Conservation (phyloP, 2,329 filamentous ascomycete species). For the Monosporascus sp. region DNA sequence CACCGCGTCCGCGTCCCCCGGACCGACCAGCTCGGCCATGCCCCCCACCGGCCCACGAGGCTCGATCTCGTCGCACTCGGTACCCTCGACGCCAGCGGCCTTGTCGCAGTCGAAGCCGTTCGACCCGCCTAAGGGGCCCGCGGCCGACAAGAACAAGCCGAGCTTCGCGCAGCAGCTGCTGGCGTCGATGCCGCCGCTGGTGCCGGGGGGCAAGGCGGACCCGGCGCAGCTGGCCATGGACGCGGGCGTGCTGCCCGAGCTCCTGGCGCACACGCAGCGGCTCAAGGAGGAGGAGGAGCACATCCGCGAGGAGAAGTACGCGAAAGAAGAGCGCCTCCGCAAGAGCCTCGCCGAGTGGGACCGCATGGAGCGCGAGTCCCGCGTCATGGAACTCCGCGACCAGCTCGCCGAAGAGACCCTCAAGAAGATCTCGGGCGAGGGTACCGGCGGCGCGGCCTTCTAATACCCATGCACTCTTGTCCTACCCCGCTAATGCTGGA, state of each 20-base stretch:
- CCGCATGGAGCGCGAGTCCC: conserved; percentile 47
- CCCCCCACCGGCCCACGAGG: conserved; percentile 25
- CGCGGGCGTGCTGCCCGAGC: conserved; percentile 45
- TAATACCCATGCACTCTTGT: conserved; percentile 17
- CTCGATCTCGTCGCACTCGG: conserved; percentile 24
- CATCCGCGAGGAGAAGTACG: conserved; percentile 45
- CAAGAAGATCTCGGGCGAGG: conserved; percentile 52
- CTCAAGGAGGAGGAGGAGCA: conserved; percentile 55
- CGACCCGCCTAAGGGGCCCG: conserved; percentile 52
- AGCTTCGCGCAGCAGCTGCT: conserved; percentile 49
- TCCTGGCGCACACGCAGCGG: conserved; percentile 48
- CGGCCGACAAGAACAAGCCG: conserved; percentile 29
- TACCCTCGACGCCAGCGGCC: conserved; percentile 31
- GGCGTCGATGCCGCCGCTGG: conserved; percentile 42
- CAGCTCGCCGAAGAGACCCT: conserved; percentile 52
- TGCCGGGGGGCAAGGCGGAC: conserved; percentile 52
- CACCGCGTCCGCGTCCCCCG: conserved; percentile 30
- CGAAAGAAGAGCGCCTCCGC: conserved; percentile 49
- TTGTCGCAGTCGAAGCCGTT: conserved; percentile 37
- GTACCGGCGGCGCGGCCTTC: conserved; percentile 50
- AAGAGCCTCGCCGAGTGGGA: conserved; percentile 50
- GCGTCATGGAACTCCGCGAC: conserved; percentile 48
- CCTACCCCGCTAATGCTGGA: too few species aligned
- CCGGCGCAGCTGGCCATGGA: conserved; percentile 37
- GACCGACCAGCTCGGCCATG: conserved; percentile 26